Conservation (phyloP, 2,329 filamentous ascomycete species). For the Ilyonectria mors-panacis region DNA sequence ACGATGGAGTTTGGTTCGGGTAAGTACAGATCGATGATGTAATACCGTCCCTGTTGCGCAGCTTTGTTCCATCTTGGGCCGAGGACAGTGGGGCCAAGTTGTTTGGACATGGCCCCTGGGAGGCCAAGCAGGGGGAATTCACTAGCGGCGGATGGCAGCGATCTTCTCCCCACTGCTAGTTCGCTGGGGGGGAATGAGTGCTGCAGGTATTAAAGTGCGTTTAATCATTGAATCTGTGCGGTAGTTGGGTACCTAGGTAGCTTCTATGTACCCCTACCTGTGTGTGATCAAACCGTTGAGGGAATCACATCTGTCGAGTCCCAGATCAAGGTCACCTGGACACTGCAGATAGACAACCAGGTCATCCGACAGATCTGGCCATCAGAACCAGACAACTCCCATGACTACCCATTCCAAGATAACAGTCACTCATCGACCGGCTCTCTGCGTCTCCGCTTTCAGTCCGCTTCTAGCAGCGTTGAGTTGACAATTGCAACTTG, state of each 20-base stretch:
- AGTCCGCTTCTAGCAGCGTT: not conserved
- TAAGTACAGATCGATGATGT: conserved; percentile 41
- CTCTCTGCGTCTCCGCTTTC: not conserved
- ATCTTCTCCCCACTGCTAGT: conserved; percentile 19
- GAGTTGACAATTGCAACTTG: not conserved
- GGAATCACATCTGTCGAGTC: not conserved
- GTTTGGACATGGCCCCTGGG: not conserved
- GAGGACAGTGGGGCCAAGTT: conserved; percentile 24
- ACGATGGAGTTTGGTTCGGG: not conserved
- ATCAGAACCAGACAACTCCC: not conserved
- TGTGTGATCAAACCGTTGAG: not conserved
- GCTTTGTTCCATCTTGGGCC: conserved; percentile 24
- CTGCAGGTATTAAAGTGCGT: not conserved
- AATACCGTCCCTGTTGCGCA: conserved; percentile 39
- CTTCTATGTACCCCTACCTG: not conserved
- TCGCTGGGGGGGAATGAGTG: not conserved
- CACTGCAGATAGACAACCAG: not conserved
- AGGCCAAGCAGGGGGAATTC: conserved; percentile 15
- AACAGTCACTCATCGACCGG: not conserved
- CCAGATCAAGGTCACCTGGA: not conserved
- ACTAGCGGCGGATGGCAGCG: conserved; percentile 37
- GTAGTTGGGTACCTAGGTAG: too few relatives aligned
- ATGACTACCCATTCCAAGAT: not conserved
- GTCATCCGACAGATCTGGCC: not conserved
- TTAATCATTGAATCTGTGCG: not conserved